phyloP scores from a whole-genome alignment of 2,329 filamentous ascomycete genomes.

The Cryphonectria radicalis region DNA sequence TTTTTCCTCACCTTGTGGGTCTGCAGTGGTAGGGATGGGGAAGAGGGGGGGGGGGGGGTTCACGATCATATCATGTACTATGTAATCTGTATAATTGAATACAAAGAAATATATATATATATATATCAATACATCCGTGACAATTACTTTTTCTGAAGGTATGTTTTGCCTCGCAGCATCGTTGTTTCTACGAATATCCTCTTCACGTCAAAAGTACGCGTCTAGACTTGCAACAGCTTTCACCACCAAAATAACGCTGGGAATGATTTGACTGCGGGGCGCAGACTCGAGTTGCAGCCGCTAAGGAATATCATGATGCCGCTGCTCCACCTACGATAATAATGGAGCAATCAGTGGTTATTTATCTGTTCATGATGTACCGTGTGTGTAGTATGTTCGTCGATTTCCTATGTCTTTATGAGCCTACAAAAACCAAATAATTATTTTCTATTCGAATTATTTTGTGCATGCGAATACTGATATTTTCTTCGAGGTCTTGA shows the following conservation, averaged over 20 bases:
- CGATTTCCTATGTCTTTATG: too few species aligned
- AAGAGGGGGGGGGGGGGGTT: background rate
- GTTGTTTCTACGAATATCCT: too few species aligned
- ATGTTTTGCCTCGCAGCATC: background rate
- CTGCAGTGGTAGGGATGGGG: background rate
- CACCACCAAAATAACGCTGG: background rate
- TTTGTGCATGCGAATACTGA: too few species aligned
- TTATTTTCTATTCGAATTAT: too few species aligned
- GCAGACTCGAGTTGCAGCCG: background rate
- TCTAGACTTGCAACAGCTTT: background rate
- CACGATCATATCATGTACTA: background rate
- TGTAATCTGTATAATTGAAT: background rate
- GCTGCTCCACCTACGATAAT: background rate
- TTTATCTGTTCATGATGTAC: too few species aligned
- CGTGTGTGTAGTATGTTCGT: too few species aligned
- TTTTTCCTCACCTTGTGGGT: background rate
- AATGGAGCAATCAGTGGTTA: background rate
- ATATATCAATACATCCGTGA: too few species aligned
- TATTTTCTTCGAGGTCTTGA: background rate
- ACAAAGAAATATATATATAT: too few species aligned
- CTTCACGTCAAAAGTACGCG: background rate
- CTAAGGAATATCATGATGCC: slow-evolving; percentile 1
- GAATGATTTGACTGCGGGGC: background rate
- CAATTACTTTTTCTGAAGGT: too few species aligned
- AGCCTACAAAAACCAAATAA: too few species aligned